Conservation (phyloP, 2,329 filamentous ascomycete genomes). For the Ophiostoma quercus region DNA sequence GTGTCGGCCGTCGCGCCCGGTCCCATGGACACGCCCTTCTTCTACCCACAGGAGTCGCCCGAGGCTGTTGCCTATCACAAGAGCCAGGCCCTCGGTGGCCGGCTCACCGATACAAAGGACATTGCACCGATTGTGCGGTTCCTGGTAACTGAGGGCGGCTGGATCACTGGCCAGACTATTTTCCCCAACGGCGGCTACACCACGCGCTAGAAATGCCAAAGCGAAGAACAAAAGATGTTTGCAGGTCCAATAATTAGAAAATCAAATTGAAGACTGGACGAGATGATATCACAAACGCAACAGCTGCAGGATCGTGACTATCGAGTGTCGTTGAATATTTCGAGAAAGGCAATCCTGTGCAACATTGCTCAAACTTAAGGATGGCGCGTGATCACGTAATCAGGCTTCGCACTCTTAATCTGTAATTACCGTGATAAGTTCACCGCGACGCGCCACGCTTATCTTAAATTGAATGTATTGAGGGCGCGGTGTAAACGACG, state of each 20-base stretch:
- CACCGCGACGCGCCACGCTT: too few species aligned
- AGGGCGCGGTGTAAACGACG: too few species aligned
- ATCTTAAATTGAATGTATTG: too few species aligned
- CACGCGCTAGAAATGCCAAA: constrained; percentile 32
- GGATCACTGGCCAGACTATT: constrained; percentile 45
- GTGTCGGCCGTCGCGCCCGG: constrained; percentile 38
- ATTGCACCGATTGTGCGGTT: constrained; percentile 44
- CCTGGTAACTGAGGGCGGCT: constrained; percentile 41
- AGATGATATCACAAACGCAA: neutral
- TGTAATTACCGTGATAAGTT: too few species aligned
- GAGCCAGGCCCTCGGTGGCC: constrained; percentile 39
- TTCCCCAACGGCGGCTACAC: constrained; percentile 47
- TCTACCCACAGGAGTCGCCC: constrained; percentile 41
- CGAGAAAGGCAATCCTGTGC: too few species aligned
- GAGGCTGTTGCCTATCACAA: constrained; percentile 44
- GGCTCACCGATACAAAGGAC: constrained; percentile 41
- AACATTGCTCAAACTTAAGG: too few species aligned
- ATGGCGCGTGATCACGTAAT: too few species aligned
- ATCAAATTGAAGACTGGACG: neutral
- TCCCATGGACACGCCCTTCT: constrained; percentile 43
- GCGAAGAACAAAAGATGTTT: neutral
- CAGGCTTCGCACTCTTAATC: too few species aligned
- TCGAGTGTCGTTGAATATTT: neutral
- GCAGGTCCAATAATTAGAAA: neutral
- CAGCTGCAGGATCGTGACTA: neutral